These are phyloP conservation scores for Rugonectria rugulosa DNA, from an alignment of 2,329 filamentous ascomycete genomes.

Conservation along the genomic window DNA sequence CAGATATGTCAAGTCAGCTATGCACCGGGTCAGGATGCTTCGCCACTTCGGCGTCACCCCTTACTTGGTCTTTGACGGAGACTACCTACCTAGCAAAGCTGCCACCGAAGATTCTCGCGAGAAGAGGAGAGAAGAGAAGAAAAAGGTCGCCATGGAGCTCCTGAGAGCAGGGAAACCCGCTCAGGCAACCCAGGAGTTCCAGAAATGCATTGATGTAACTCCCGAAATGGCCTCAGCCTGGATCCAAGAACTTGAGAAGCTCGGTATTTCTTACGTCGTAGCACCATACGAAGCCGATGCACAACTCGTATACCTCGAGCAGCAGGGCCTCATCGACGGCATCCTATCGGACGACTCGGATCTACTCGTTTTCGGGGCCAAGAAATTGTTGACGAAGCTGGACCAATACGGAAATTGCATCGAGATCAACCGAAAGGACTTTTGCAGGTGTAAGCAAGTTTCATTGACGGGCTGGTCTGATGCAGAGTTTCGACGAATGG, in stretches of 20 bases:
- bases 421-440: conserved; percentile 89
- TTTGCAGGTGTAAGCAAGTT: conserved; percentile 86
- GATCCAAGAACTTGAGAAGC: conserved; percentile 88
- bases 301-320: conserved; percentile 94
- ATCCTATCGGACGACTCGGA: conserved; percentile 98
- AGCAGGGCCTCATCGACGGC: conserved; percentile 80
- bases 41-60: conserved; percentile 93
- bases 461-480: conserved; percentile 93
- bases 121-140: conserved; percentile 79
- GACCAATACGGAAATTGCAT: conserved; percentile 93
- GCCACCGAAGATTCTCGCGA: conserved; percentile 81
- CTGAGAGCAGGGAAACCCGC: conserved; percentile 81
- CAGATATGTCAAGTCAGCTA: conserved; percentile 88
- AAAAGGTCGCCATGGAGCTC: conserved; percentile 77
- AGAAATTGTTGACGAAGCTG: conserved; percentile 88
- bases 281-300: conserved; percentile 97
- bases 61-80: conserved; percentile 95
- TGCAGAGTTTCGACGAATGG: conserved; percentile 90
- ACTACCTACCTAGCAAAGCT: conserved; percentile 92
- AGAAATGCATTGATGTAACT: conserved; percentile 95
- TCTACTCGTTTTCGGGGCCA: conserved; percentile 92
- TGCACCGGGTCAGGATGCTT: conserved; percentile 93
- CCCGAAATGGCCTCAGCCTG: conserved; percentile 92
- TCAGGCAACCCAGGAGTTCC: conserved; percentile 84
- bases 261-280: conserved; percentile 85